Base-by-base conservation (phyloP, 1,284 basidiomycete species). In the Cerrena zonata region DNA sequence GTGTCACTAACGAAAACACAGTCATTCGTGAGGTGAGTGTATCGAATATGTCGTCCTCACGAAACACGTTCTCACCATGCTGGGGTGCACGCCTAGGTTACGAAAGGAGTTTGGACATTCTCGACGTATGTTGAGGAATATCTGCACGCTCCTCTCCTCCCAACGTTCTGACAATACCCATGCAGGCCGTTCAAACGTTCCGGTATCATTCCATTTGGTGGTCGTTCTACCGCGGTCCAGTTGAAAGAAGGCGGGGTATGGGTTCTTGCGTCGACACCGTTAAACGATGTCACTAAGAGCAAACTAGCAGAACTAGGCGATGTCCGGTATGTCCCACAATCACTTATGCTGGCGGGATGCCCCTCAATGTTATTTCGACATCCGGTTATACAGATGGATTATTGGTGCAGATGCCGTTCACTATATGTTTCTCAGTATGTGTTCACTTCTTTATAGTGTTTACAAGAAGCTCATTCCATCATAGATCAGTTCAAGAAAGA, bases 221-320 rank as follows among this genome's bases (percentile, higher is more conserved):
- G 90, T 21, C 73, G 91, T 41, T 87, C 88, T 1, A 95, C 90
- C 0, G 93, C 92, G 1, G 75, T 96, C 63, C 84, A 78, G 67
- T 71, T 96, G 50, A 70, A 69, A 44, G 75, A 79, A 49, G 83
- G 85, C 18, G 83, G 80, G 3, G 81, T 96, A 22, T 94, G 91
- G 82, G 74, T 96, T 1, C 75, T 95, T 26, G 92, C 91, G 1
- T 94, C 90, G 1, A 91, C 91, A 2, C 88, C 90, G 0, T 70
- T 92, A 48, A 82, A 84, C 44, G 69, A 76, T 4, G 84, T 84
- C 34, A 94, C 90, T 1, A 86, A 84, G 64, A 61, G 72, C 2
- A 88, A 82, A 53, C 66, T 95, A 24, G 76, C 84, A 47, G 75
- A 82, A 46, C 71, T 96, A 4, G 91, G 92, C 0, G 77, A 83